phyloP scores from a whole-genome alignment of 305 asterid species.

The Solanum hybrid region DNA sequence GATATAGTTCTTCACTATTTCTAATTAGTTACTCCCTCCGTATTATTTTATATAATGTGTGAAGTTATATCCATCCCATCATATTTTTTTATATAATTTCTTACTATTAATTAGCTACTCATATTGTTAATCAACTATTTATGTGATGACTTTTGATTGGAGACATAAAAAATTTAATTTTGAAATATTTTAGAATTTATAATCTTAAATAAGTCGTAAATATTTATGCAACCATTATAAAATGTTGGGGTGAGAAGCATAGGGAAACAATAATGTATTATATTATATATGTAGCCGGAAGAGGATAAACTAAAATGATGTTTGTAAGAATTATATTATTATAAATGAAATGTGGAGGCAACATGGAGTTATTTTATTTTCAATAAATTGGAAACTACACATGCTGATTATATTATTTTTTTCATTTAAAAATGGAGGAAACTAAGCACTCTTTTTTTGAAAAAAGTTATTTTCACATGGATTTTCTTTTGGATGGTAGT shows the following conservation, averaged over 20 bases:
- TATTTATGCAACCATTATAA: not conserved
- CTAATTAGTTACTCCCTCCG: not conserved
- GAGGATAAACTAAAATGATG: not conserved
- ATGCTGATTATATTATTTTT: not conserved
- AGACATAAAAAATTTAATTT: not conserved
- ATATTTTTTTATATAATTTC: not conserved
- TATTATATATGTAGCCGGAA: not conserved
- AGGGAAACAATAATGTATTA: not conserved
- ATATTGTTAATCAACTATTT: not conserved
- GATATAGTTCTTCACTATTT: not conserved
- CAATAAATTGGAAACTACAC: not conserved
- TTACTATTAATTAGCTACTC: not conserved
- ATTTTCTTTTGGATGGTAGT: not conserved
- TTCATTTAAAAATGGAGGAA: not conserved
- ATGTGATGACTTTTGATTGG: fast-evolving
- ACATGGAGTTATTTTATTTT: not conserved
- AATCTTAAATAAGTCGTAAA: not conserved
- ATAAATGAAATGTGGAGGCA: not conserved
- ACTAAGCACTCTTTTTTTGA: not conserved
- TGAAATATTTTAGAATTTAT: not conserved
- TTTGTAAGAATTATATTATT: not conserved
- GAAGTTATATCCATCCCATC: not conserved
- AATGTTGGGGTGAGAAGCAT: not conserved
- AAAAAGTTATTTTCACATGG: not conserved
- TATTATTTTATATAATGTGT: not conserved